Evolutionary conservation across 768 basidiomycete genomes (phyloP), one percentile per base, ranked within the genome.

Genomic region (Atractiella rhizophila): DNA sequence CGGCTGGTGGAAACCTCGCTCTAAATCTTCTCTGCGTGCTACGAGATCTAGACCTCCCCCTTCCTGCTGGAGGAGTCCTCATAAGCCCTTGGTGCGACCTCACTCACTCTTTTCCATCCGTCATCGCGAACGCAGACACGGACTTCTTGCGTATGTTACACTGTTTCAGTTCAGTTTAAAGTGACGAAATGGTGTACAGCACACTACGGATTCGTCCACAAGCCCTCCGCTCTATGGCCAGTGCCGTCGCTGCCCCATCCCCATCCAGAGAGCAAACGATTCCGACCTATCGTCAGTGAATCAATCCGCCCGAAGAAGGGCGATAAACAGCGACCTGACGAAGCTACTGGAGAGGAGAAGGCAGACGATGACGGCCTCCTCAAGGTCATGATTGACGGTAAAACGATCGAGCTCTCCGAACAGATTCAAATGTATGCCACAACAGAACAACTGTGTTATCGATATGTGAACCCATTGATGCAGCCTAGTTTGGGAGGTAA

Each of bases 41-140:
- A 35, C 76, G 91, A 13, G 91, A 98, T 57, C 60, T 68, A 1
- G 73, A 70, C 2, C 62, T 86, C 19, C 83, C 83, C 5, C 48
- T 68, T 33, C 88, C 86, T 4, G 80, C 83, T 2, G 91, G 83
- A 6, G 83, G 73, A 1, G 65, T 88, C 15, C 62, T 94, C 29
- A 76, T 94, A 48, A 85, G 80, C 21, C 91, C 91, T 0, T 94
- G 88, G 79, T 52, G 53, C 11, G 78, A 82, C 58, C 60, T 96
- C n/a, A 86, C 81, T 0, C 91, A 96, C 57, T 85, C 80, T 0
- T 94, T 96, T 58, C 79, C 82, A 0, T 82, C 78, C 51, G 68
- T 86, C 34, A 68, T 80, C 52, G 62, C 65, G 28, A 94, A 96
- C 56, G 83, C 80, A 2, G 65, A 69, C 3, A 82, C 83, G 37